Percentiles rank a stretch among this genome's conserved stretches.
Conservation (phyloP, 2,329 filamentous ascomycete genomes). For the Hymenoscyphus repandus region DNA sequence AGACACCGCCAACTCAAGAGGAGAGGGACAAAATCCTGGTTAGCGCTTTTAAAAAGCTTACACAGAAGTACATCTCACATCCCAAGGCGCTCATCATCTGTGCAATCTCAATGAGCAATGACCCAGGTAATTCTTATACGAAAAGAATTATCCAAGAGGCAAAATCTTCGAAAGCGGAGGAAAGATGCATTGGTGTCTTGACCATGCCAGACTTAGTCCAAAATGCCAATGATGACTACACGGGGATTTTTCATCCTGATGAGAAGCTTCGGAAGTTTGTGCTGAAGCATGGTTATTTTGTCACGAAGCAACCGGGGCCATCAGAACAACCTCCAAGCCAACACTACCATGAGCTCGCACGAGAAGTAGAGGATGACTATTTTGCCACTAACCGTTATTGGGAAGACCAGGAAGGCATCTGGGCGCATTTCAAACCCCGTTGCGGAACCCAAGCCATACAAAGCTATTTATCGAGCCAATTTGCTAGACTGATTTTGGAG, state of each 20-base stretch:
- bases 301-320: conserved; percentile 61
- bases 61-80: conserved; percentile 63
- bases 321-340: conserved; percentile 9
- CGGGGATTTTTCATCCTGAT: conserved; percentile 56
- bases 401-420: conserved; percentile 28
- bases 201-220: conserved; percentile 79
- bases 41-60: conserved; percentile 64
- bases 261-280: conserved; percentile 36
- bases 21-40: conserved; percentile 60
- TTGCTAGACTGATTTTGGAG: conserved; percentile 41
- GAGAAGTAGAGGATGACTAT: conserved; percentile 43
- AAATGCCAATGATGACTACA: conserved; percentile 52
- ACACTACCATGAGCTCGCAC: conserved; percentile 40
- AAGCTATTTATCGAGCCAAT: conserved; percentile 39
- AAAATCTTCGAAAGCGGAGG: conserved; percentile 39
- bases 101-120: conserved; percentile 70
- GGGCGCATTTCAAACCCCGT: conserved; percentile 35
- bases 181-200: conserved; percentile 67
- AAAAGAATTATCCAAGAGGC: conserved; percentile 57
- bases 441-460: conserved; percentile 51
- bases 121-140: conserved; percentile 70
- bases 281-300: conserved; percentile 72
- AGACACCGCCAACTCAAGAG: conserved; percentile 50
- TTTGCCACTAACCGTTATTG: conserved; percentile 43
- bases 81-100: conserved; percentile 71